Evolutionary conservation across 768 basidiomycete species (phyloP), one percentile per base, ranked within the genome.

Genomic region (Lentinula guzmanii): DNA sequence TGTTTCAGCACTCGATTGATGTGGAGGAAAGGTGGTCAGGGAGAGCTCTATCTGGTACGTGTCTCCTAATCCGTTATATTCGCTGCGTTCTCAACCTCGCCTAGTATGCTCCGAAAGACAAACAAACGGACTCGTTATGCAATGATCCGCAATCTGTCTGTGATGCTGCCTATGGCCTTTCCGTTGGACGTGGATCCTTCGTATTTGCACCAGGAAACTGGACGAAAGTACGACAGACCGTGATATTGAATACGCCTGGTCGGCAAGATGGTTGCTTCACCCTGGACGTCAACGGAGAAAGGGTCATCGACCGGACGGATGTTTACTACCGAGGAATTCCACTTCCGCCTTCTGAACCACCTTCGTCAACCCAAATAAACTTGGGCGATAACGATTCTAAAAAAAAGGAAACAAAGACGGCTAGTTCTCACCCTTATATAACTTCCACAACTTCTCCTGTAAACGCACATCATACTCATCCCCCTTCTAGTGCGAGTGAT

Each of bases 1-100:
- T 95, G 93, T 67, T 95, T 91, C 69, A 91, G 89, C 68, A 93
- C 92, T 5, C 74, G 93, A 31, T 61, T 95, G 65, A 95, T 95
- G 93, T 95, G 89, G 88, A 77, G 89, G 42, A 67, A 70, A 11
- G 73, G 73, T 0, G 92, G 93, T 4, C 71, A 70, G 0, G 93
- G 92, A 4, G 93, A 95, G 67, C 73, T 91, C 31, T 93, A 92
- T 67, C 75, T 90, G 62, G 88, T 90, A 66, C 60, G 84, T 77
- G 7, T 48, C 21, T 6, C 11, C 11, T 9, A 18, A 3, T 10
- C n/a, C 21, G 18, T 9, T 48, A 10, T 21, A 10, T 41, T 16
- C 16, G 13, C 28, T 43, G 42, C 28, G 42, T 45, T 45, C 16
- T 13, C 24, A 16, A 54, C 16, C 18, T 21, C 10, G 2, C 13